Evolutionary conservation across 495 filamentous ascomycete genomes (phyloP).

Genomic region (Penicillium bovifimosum): DNA sequence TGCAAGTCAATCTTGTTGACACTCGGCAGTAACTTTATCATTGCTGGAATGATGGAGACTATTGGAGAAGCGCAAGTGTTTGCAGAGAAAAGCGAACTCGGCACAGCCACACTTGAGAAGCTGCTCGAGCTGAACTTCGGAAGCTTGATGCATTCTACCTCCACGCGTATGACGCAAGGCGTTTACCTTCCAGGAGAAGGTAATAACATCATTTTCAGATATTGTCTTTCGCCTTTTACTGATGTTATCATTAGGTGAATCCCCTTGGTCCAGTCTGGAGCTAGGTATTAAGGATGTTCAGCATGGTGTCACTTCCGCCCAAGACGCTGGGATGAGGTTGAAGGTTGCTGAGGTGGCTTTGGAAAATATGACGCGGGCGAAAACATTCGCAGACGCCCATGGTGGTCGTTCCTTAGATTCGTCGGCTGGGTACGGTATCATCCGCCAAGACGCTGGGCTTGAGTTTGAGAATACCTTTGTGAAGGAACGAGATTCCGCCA

Average conservation of each 20-base stretch:
- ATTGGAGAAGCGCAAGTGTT: constrained; percentile 14
- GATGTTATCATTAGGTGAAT: background rate
- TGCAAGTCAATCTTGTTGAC: background rate
- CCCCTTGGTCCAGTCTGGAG: constrained; percentile 8
- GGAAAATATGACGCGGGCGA: constrained; percentile 9
- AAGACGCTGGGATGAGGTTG: constrained; percentile 3
- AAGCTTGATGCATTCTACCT: background rate
- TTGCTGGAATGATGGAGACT: constrained; percentile 9
- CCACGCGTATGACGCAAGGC: constrained; percentile 10
- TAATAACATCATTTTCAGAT: background rate
- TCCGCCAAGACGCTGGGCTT: constrained; percentile 9
- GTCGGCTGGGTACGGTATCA: constrained; percentile 10
- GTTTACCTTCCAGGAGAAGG: constrained; percentile 6
- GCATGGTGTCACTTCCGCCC: constrained; percentile 6
- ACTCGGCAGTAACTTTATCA: constrained; percentile 8
- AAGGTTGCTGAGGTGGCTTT: constrained; percentile 7
- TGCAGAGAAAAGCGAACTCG: constrained; percentile 12
- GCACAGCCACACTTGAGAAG: constrained; percentile 4
- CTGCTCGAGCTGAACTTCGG: constrained; percentile 11
- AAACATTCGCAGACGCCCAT: constrained; percentile 2
- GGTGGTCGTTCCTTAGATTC: constrained; percentile 7
- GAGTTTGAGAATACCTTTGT: constrained; percentile 10
- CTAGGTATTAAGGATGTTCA: constrained; percentile 12
- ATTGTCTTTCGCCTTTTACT: background rate
- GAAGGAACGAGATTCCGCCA: constrained; percentile 4